Conservation (phyloP, 2,329 filamentous ascomycete genomes). For the Aureobasidium sp. region DNA sequence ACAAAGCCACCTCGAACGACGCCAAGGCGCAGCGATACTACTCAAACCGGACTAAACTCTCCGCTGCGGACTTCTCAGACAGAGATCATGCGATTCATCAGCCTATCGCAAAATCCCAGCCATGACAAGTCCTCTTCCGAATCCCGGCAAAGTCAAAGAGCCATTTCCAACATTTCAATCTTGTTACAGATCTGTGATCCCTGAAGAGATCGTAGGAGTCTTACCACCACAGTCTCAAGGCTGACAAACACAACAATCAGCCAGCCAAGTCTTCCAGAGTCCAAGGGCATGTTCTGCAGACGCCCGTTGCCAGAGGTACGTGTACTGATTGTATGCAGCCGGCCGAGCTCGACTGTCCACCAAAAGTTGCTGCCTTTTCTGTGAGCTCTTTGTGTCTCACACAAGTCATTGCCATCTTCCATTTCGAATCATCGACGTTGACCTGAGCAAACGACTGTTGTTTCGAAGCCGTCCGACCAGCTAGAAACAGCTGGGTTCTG, state of each 20-base stretch:
- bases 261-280: background rate
- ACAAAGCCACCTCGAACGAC: background rate
- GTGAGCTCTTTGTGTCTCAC: background rate
- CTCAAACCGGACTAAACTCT: background rate
- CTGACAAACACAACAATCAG: background rate
- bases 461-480: background rate
- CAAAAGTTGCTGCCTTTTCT: no score
- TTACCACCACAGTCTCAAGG: background rate
- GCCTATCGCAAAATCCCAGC: background rate
- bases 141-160: background rate
- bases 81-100: constrained; percentile 1
- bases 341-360: background rate
- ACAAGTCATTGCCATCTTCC: background rate
- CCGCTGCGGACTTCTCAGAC: background rate
- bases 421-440: background rate
- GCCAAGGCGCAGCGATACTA: background rate
- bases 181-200: background rate
- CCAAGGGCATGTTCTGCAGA: background rate
- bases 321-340: background rate
- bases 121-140: background rate
- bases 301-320: constrained; percentile 1
- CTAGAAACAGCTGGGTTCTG: background rate
- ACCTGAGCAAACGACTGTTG: background rate
- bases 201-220: background rate
- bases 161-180: background rate